Evolutionary conservation across 768 basidiomycete genomes (phyloP), one percentile per base, ranked within the genome.

Genomic region (Leucocoprinus birnbaumii): DNA sequence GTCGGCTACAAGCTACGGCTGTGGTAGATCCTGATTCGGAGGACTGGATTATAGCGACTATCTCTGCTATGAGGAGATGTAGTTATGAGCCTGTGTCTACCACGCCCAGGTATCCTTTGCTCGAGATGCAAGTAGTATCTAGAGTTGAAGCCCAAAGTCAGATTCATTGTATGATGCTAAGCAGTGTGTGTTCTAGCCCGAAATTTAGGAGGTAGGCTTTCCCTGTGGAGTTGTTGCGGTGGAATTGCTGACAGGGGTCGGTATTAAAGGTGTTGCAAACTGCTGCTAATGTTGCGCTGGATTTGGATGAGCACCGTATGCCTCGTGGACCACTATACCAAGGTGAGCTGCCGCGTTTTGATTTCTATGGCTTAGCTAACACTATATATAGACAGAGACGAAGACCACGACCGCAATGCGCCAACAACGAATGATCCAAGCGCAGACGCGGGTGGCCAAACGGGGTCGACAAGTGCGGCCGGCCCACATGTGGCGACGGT

Each of bases 221-320:
- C 46, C 8, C 9, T 50, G 48, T 43, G 10, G 31, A 19, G 44
- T 16, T n/a, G n/a, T 48, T 21, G 11, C n/a, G n/a, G 57, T 16
- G 16, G 14, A 13, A 27, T 22, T 25, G 37, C 48, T 43, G 45
- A 31, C 51, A 35, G 41, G 40, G 24, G 10, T 24, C n/a, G n/a
- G n/a, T n/a, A n/a, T 21, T 58, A 8, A 61, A 93, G 89, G 89
- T 84, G 10, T 79, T 98, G 57, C 95, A 98, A 74, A 87, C 94
- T 48, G 91, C 93, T 2, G 85, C 91, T 7, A 96, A 96, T 68
- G 85, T 98, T 53, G 82, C 96, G 1, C 73, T 97, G 42, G 97
- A 99, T 67, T 71, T 99, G 59, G 97, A 99, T 66, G 86, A 87
- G 52, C 80, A 97, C 49, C 80, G 82, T 25, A 97, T 98, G 95